Percentiles rank a stretch among this genome's conserved stretches.
These are phyloP conservation scores for Lophiostoma macrostomum DNA, from an alignment of 495 filamentous ascomycete genomes.

Conservation along the genomic window DNA sequence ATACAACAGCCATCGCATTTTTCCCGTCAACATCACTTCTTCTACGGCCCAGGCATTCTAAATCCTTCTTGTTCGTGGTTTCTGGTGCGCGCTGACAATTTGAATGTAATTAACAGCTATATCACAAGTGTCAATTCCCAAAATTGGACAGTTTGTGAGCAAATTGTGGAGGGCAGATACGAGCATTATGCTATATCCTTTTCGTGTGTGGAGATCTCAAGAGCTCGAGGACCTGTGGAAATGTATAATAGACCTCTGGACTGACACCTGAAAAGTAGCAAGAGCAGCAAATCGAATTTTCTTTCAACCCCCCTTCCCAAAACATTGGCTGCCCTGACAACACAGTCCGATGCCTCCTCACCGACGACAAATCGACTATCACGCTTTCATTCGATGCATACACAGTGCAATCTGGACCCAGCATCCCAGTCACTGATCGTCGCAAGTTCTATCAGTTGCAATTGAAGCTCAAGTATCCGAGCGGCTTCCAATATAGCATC, in stretches of 20 bases:
- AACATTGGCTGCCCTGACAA: constrained; percentile 29
- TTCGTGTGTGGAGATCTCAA: too few species aligned
- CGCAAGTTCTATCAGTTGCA: constrained; percentile 32
- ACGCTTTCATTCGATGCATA: constrained; percentile 26
- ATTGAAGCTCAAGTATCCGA: constrained; percentile 27
- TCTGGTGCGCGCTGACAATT: too few species aligned
- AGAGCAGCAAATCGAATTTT: constrained; percentile 26
- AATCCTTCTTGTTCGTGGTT: too few species aligned
- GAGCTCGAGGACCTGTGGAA: too few species aligned
- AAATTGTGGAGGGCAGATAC: too few species aligned
- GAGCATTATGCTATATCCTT: too few species aligned
- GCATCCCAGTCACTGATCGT: constrained; percentile 24
- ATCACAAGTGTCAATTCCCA: too few species aligned
- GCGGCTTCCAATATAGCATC: constrained; percentile 20
- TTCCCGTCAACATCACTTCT: too few species aligned
- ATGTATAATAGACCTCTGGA: too few species aligned
- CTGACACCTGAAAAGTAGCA: constrained; percentile 14
- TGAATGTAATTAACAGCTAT: too few species aligned
- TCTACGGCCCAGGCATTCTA: too few species aligned
- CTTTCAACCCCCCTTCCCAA: constrained; percentile 15
- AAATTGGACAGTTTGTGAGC: too few species aligned
- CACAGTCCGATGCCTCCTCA: constrained; percentile 25
- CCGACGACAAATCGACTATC: constrained; percentile 25
- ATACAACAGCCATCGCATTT: neutral
- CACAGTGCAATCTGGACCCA: constrained; percentile 30